These are phyloP conservation scores for Rubroshorea leprosula DNA, from an alignment of 345 rosid species.

Conservation along the genomic window DNA sequence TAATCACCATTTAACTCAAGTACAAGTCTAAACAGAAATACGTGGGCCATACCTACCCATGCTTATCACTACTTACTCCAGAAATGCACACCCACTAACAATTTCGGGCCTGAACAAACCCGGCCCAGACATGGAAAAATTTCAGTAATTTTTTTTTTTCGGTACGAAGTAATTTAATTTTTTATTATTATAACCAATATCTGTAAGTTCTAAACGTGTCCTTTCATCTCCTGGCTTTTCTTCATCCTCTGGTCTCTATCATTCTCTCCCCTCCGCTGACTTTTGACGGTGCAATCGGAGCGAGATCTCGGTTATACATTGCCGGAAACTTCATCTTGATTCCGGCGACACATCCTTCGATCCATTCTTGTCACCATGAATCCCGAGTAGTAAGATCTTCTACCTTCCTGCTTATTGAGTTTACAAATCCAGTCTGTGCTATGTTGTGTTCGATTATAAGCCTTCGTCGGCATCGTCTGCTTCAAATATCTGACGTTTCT, in stretches of 20 bases:
- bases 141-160: too few species aligned
- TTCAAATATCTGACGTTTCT: background rate
- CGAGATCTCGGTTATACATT: constrained; percentile 11
- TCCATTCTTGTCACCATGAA: constrained; percentile 30
- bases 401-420: background rate
- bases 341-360: constrained; percentile 14
- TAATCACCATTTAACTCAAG: too few species aligned
- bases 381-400: constrained; percentile 53
- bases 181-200: too few species aligned
- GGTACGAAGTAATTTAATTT: too few species aligned
- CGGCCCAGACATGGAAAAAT: too few species aligned
- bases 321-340: constrained; percentile 1
- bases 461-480: background rate
- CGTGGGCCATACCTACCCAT: too few species aligned
- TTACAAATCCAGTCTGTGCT: background rate
- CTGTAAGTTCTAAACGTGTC: too few species aligned
- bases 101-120: too few species aligned
- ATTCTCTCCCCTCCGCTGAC: constrained; percentile 13
- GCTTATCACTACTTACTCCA: too few species aligned
- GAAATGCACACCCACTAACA: too few species aligned
- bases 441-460: background rate
- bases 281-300: constrained; percentile 12
- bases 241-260: background rate
- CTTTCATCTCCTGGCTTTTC: background rate
- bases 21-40: too few species aligned